Evolutionary conservation across 164 flowering plant species (phyloP).

Genomic region (Aristolochia fimbriata): DNA sequence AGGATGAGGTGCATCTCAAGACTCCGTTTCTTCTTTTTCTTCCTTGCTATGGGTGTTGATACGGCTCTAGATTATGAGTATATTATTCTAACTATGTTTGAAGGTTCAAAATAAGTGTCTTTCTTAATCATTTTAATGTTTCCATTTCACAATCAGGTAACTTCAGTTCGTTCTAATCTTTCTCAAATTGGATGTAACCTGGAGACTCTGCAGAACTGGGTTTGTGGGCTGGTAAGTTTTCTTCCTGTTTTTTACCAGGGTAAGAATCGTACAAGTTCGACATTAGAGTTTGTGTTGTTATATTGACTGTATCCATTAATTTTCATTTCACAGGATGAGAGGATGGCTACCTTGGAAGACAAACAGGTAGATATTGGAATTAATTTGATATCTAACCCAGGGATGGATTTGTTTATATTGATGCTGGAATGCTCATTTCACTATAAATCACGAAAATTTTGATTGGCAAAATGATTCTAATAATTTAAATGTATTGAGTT

Average conservation of each 20-base stretch:
- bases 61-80: not conserved
- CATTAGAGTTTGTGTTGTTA: slow-evolving; percentile 30
- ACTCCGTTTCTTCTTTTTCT: not conserved
- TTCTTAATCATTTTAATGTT: not conserved
- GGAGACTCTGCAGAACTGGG: slow-evolving; percentile 34
- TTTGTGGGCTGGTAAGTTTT: slow-evolving; percentile 23
- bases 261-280: slow-evolving; percentile 1
- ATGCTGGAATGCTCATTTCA: not conserved
- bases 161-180: slow-evolving; percentile 38
- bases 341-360: slow-evolving; percentile 41
- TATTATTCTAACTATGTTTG: no score
- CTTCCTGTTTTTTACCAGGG: not conserved
- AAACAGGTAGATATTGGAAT: slow-evolving; percentile 48
- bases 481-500: no score
- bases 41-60: not conserved
- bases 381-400: no score
- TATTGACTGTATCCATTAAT: not conserved
- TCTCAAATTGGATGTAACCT: slow-evolving; percentile 37
- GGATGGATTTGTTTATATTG: not conserved
- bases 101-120: not conserved
- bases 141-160: slow-evolving; percentile 36
- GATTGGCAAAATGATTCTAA: no score
- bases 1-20: slow-evolving; percentile 15
- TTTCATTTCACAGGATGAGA: slow-evolving; percentile 51
- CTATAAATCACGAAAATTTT: no score